phyloP scores from a whole-genome alignment of 2,329 filamentous ascomycete genomes.

The Calonectria ilicicola region DNA sequence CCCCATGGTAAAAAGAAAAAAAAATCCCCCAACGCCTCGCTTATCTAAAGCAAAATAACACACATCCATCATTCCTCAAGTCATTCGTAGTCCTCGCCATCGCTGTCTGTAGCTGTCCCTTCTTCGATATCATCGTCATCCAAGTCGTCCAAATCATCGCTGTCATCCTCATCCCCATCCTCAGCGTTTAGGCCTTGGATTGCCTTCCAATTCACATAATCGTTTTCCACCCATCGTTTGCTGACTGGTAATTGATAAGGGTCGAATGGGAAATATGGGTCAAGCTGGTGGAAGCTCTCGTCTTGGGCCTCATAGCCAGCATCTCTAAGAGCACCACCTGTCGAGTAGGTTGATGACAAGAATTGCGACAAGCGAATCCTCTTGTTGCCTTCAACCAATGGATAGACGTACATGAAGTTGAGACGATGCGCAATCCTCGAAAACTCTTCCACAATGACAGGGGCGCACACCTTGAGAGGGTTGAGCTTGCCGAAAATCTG shows the following conservation, averaged over 20 bases:
- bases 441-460: slow-evolving; percentile 91
- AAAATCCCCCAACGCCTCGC: slow-evolving; percentile 28
- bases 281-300: slow-evolving; percentile 85
- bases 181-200: slow-evolving; percentile 76
- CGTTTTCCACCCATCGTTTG: slow-evolving; percentile 86
- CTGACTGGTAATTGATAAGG: slow-evolving; percentile 92
- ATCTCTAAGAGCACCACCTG: slow-evolving; percentile 66
- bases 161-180: slow-evolving; percentile 66
- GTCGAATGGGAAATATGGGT: slow-evolving; percentile 97
- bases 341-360: slow-evolving; percentile 67
- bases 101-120: slow-evolving; percentile 63
- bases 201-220: slow-evolving; percentile 85
- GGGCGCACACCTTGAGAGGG: slow-evolving; percentile 93
- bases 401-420: slow-evolving; percentile 89
- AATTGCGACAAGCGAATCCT: slow-evolving; percentile 83
- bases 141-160: slow-evolving; percentile 64
- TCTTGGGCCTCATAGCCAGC: slow-evolving; percentile 64
- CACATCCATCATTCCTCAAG: not conserved
- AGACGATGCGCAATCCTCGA: slow-evolving; percentile 88
- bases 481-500: slow-evolving; percentile 93
- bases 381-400: slow-evolving; percentile 92
- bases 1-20: too few species aligned
- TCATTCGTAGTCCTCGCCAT: slow-evolving; percentile 55
- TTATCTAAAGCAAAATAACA: slow-evolving; percentile 10
- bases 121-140: slow-evolving; percentile 61